Evolutionary conservation across 345 rosid genomes (phyloP), one percentile per base, ranked within the genome.

Genomic region (Physaria fendleri): DNA sequence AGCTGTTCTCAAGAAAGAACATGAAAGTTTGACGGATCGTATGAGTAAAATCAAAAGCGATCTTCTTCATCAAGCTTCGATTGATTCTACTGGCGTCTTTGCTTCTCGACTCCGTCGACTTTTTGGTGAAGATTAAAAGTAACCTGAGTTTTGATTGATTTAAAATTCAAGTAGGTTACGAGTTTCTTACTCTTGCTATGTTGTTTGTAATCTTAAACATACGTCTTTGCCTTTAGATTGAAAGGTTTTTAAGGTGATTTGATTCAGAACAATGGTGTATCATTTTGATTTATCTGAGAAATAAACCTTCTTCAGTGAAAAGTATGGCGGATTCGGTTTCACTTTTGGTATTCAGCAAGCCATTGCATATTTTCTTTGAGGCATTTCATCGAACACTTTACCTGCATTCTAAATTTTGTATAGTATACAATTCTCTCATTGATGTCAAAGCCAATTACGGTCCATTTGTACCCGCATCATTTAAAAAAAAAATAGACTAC

Each of bases 101-200:
- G 87, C 94, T 62, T 59, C 94, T 59, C 87, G 95, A 38, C 86
- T 92, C 28, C 85, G 82, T 59, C 47, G 32, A 9, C 94, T 89
- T 46, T 89, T 93, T 46, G 81, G 79, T 32, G 78, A 74, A 2
- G 77, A 79, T n/a, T 25, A 60, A n/a, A 78, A 56, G 24, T 65
- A 57, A 64, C 3, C 43, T 22, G 65, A 21, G 40, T 13, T 5
- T 62, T 32, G 64, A 72, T 27, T 60, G 5, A 2, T 7, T 30
- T 20, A 4, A n/a, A 15, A 55, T 44, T 44, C 42, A 7, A 42
- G 16, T 21, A 49, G 65, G 45, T 66, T 42, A 49, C 0, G 17
- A n/a, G 33, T 53, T 33, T 42, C 10, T n/a, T 16, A 3, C 12
- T 49, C 3, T 1, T 6, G 12, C 25, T 44, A 30, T 48, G 65